phyloP scores from a whole-genome alignment of 2,329 filamentous ascomycete species.

The Colletotrichum sojae region DNA sequence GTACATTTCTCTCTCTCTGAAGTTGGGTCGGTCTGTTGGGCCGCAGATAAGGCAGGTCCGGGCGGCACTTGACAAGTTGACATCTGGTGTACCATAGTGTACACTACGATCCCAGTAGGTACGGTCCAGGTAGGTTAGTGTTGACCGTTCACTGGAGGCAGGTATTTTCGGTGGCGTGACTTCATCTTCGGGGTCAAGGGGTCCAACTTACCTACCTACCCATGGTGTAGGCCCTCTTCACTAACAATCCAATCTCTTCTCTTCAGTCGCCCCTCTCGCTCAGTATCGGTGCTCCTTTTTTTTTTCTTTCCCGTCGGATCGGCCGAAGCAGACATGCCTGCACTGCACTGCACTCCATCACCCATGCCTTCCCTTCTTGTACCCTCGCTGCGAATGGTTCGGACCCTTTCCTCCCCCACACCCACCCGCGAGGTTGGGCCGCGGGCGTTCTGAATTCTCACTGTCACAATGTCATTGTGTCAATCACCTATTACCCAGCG shows the following conservation, averaged over 20 bases:
- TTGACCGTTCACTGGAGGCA: too few species aligned
- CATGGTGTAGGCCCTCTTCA: too few species aligned
- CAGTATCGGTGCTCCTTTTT: neutral
- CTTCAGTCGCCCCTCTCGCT: neutral
- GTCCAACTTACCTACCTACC: too few species aligned
- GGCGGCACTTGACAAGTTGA: too few species aligned
- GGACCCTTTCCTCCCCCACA: slow-evolving; percentile 1
- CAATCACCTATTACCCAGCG: neutral
- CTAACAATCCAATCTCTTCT: too few species aligned
- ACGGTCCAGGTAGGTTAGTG: too few species aligned
- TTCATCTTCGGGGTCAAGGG: too few species aligned
- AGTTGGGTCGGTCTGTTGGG: neutral
- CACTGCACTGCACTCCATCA: too few species aligned
- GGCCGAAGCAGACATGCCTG: too few species aligned
- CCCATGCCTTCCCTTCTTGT: slow-evolving; percentile 6
- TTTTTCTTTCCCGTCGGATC: neutral
- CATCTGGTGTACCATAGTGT: too few species aligned
- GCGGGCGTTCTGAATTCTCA: neutral
- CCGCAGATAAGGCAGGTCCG: neutral
- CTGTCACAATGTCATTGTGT: neutral
- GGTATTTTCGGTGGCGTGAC: too few species aligned
- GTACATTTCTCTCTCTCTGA: neutral
- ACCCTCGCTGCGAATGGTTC: slow-evolving; percentile 10
- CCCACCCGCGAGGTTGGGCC: neutral
- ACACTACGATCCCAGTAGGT: too few species aligned